Evolutionary conservation across 1,284 basidiomycete species (phyloP), one percentile per base, ranked within the genome.

Genomic region (Flammula alnicola): DNA sequence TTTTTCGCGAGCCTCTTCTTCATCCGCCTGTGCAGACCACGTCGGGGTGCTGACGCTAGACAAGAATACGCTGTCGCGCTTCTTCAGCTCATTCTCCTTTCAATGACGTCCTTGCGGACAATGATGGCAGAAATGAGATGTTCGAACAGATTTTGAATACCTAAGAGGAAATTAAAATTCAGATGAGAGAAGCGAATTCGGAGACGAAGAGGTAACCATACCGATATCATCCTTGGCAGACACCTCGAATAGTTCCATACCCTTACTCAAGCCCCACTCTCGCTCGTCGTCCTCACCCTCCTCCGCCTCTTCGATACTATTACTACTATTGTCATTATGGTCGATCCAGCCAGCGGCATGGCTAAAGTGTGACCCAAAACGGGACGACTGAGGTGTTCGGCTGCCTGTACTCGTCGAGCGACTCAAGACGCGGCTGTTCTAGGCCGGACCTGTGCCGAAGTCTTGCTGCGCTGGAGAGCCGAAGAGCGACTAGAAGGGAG

Each of bases 191-290:
- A 35, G 14, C 46, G 35, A 38, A 27, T 11, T 11, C 19, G 43
- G 35, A 53, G 42, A 47, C 16, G 38, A 57, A 31, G 17, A 47
- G 29, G 42, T 44, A 43, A 44, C 66, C 84, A 61, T 55, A 91
- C 91, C 91, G 38, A 71, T 65, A 62, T 89, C 86, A 62, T 93
- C 90, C 69, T 92, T 93, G 49, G 91, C 86, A 46, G 88, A 92
- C 22, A 93, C 90, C 64, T 94, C 91, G 56, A 89, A 90, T 12
- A 93, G 75, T 61, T 88, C 84, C 84, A 92, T 91, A 49, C 83
- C 87, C 61, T 86, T 87, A 63, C 78, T 81, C 31, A 90, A 74
- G 7, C 88, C 88, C 86, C 87, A 91, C 59, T 91, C 84, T 35
- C 74, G 71, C 41, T 79, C 79, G 39, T 85, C 81, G n/a, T 78